Base-by-base conservation (phyloP, 1,284 basidiomycete species). In the Cutaneotrichosporon cavernicola region DNA sequence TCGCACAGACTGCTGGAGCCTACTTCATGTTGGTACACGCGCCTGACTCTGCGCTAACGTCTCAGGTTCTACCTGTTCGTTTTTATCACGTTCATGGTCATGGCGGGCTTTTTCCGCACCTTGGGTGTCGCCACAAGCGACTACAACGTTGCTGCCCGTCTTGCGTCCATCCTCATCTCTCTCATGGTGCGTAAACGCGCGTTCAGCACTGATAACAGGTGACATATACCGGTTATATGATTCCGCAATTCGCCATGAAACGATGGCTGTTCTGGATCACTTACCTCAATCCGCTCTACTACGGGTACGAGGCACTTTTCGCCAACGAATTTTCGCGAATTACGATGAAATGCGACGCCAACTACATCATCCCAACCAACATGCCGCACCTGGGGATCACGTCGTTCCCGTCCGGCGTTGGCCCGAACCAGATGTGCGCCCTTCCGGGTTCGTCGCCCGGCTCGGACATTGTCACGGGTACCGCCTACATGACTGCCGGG, bases 251-350 rank as follows among this genome's bases (percentile, higher is more conserved):
- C 68, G 82, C 85, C 64, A 92, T 95, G 91, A 89, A 91, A 38
- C 82, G 90, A 59, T 95, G 91, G 91, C 77, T 94, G 18, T 91
- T 90, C 82, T 93, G 91, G 91, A 86, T 92, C 52, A 76, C 70
- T 65, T 64, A 64, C 58, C 49, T 64, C 58, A 64, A 91, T 72
- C 90, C 90, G 0, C 67, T 81, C 38, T 74, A 69, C 43, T 95
- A 92, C 81, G 89, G 88, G 0, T 94, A 90, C 84, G 87, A 89
- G 69, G 89, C 86, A 1, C 82, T 87, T 58, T 65, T 65, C 36
- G 88, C 89, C 78, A 93, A 93, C 74, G 90, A 92, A 75, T 92
- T 92, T 78, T 87, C 85, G 81, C 85, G 89, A 9, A 85, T 90
- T 60, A 78, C 83, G 26, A 76, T 91, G 49, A 82, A 81, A 1